Evolutionary conservation across 306 rosid genomes (phyloP), one percentile per base, ranked within the genome.

Genomic region (Sechiopsis laciniata): DNA sequence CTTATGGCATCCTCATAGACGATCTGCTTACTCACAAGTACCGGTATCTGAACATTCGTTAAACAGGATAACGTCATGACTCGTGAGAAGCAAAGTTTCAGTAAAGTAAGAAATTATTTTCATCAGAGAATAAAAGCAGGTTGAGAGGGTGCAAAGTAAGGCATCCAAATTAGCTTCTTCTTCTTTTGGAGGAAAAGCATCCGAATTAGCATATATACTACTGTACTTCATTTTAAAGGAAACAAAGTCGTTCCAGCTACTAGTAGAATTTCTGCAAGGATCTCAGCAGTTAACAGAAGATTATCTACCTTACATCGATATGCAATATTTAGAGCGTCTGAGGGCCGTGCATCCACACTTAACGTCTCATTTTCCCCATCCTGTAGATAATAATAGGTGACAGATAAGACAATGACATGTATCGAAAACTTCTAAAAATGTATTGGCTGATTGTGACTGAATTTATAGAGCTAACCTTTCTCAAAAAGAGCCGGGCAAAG

Each of bases 311-410:
- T 86, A 85, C 95, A 91, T 81, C 88, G 82, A 57, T 85, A 80
- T 80, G 99, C 99, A 64, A 95, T 85, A 81, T 86, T 91, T 77
- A 95, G 86, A 80, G 96, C 99, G 58, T 95, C 99, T 7, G 99
- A 95, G 32, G 99, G 97, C 45, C 99, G 95, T 48, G 87, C 92
- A 83, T 95, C 97, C 76, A 91, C 88, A 73, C 91, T 89, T 48
- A 88, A 57, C 77, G 87, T 75, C 52, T 85, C 91, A 78, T 77
- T 75, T 82, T 79, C 75, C 75, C 95, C 99, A 69, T 89, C 90
- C 99, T 91, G 96, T 87, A 95, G 77, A 77, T 59, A 77, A 78
- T 16, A 80, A 69, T 46, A 52, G 57, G 78, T 74, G 62, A 72
- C 24, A 40, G 46, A 17, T 22, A 12, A 13, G 1, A 64, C 37